Conservation (phyloP, 495 filamentous ascomycete species). For the Penicillium nucicola region DNA sequence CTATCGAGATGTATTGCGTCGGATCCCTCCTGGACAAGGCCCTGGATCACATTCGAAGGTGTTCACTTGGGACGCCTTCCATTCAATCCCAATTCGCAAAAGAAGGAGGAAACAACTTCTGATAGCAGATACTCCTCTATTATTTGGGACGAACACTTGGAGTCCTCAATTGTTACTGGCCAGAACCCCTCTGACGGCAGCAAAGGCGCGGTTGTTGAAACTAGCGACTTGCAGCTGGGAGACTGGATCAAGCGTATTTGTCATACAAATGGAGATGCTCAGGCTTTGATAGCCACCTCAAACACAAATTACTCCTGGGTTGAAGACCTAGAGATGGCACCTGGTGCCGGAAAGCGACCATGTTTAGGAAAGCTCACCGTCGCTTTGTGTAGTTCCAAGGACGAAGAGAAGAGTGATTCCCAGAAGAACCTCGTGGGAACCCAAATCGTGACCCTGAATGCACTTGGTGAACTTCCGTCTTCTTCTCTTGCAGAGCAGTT, state of each 20-base stretch:
- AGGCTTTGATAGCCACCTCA: constrained; percentile 5
- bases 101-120: constrained; percentile 4
- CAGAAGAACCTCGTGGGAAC: background rate
- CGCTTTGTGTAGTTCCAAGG: background rate
- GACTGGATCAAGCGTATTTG: constrained; percentile 21
- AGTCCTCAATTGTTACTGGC: constrained; percentile 10
- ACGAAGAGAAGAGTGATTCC: background rate
- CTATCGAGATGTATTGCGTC: constrained; percentile 19
- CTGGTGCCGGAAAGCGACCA: constrained; percentile 7
- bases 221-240: constrained; percentile 4
- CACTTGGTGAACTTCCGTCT: constrained; percentile 6
- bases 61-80: constrained; percentile 20
- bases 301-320: constrained; percentile 1
- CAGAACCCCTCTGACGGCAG: background rate
- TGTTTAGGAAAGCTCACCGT: constrained; percentile 11
- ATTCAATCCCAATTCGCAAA: constrained; percentile 15
- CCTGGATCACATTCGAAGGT: constrained; percentile 21
- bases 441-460: background rate
- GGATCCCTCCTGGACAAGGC: constrained; percentile 11
- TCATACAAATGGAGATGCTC: constrained; percentile 16
- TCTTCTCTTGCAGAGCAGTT: constrained; percentile 3
- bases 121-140: constrained; percentile 18
- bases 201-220: constrained; percentile 2
- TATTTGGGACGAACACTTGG: constrained; percentile 20
- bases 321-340: background rate